Evolutionary conservation across 345 rosid genomes (phyloP), one percentile per base, ranked within the genome.

Genomic region (Alliaria petiolata): DNA sequence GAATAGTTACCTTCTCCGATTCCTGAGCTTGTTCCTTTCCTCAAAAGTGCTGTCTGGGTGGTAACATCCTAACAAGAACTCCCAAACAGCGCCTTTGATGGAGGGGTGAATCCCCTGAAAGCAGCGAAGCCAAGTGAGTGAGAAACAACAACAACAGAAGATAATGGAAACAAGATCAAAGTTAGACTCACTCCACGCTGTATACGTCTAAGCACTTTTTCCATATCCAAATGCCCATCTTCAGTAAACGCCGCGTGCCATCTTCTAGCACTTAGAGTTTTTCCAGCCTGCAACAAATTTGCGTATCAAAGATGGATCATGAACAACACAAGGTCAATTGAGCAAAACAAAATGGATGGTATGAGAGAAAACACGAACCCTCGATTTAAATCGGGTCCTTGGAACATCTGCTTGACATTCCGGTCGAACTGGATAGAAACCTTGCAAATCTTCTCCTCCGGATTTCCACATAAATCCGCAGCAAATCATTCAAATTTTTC

Each of bases 81-180:
- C 99, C 97, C 96, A 95, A 34, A 88, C 97, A 47, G 75, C 76
- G 44, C 93, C 96, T 83, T 87, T 91, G 78, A 95, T 83, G n/a
- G 93, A 82, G 34, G 99, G 99, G 79, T 91, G 99, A 70, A 95
- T 81, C 43, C 99, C 99, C 99, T 93, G 65, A 30, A 22, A 22
- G n/a, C n/a, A 73, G 63, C 52, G 62, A 83, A 79, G n/a, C n/a
- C 65, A 76, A 62, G 44, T 39, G 57, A 72, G 35, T n/a, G n/a
- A n/a, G n/a, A n/a, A n/a, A n/a, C n/a, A n/a, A n/a, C n/a, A n/a
- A n/a, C n/a, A n/a, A n/a, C n/a, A n/a, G n/a, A n/a, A n/a, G n/a
- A n/a, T 59, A 64, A 14, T 7, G 11, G 22, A 55, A 64, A 58
- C 36, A 35, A 65, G 8, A 36, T 22, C 0, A 17, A n/a, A n/a